A percentile compares a stretch with the other conserved stretches of the same genome.
Conservation (phyloP, 148 eudicot species). For the Spergularia marina region DNA sequence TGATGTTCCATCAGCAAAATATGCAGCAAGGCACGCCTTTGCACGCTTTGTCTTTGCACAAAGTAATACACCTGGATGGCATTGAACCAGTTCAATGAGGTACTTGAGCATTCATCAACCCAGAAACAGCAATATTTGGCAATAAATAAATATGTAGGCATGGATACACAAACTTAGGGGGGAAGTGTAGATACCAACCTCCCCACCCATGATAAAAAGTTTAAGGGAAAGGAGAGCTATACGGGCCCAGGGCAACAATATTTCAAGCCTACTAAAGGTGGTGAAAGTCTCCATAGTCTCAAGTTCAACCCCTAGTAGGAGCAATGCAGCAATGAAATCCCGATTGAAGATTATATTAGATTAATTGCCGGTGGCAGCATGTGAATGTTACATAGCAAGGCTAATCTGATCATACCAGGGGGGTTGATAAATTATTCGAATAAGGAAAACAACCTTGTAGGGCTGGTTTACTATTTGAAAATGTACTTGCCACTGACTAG, state of each 20-base stretch:
- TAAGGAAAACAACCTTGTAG: background rate
- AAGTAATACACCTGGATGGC: slow-evolving; percentile 69
- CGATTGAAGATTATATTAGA: too few relatives aligned
- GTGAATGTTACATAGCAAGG: background rate
- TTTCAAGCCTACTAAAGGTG: background rate
- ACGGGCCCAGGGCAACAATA: background rate
- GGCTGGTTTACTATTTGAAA: background rate
- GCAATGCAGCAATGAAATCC: too few relatives aligned
- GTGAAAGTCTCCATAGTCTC: too few relatives aligned
- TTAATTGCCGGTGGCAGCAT: too few relatives aligned
- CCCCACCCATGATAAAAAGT: background rate
- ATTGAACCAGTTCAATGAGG: slow-evolving; percentile 12
- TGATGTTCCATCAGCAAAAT: slow-evolving; percentile 87
- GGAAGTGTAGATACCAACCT: background rate
- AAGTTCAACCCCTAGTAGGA: too few relatives aligned
- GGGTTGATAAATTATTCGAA: background rate
- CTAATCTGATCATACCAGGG: background rate
- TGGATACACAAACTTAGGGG: background rate
- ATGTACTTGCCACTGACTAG: background rate
- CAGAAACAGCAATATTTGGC: slow-evolving; percentile 2
- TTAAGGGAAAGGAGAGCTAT: background rate
- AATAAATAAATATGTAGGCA: background rate
- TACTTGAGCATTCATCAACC: slow-evolving; percentile 5
- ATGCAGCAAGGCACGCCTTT: slow-evolving; percentile 67
- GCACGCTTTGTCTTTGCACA: slow-evolving; percentile 93